Evolutionary conservation across 2,329 filamentous ascomycete species (phyloP), one percentile per base, ranked within the genome.

Genomic region (Colletotrichum paranaense): DNA sequence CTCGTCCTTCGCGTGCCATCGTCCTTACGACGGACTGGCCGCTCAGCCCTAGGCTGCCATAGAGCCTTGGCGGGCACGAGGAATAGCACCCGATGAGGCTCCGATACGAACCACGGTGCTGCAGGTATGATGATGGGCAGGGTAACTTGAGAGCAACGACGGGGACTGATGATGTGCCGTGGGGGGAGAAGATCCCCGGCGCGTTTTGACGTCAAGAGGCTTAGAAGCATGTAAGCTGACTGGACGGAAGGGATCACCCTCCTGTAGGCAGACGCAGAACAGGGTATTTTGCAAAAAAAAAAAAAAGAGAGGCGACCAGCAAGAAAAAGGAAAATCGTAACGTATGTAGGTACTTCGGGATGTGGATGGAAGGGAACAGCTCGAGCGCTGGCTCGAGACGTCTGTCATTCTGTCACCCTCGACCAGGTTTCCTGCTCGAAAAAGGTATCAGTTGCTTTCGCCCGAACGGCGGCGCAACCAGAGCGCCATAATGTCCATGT

Each of bases 131-230:
- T 28, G 55, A 28, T n/a, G 57, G 46, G 46, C 66, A 52, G 35
- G 55, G 69, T 30, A 42, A 64, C 32, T 38, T 38, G 32, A 22
- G 5, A 46, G 42, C 16, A n/a, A 49, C 16, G 42, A 49, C 16
- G 19, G 42, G 16, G 19, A 49, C n/a, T 38, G 16, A 60, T 8
- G 53, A 56, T 46, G 38, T 24, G 28, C 67, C 60, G 60, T 57
- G 67, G 59, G 42, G 32, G 42, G 42, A 49, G 42, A 49, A 19
- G 58, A 49, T 68, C 28, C 24, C 35, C 49, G 19, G 55, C 42
- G 58, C 46, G 56, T 62, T 73, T 73, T 71, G 71, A 71, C 71
- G 67, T 71, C 71, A 73, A 70, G 49, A 57, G 35, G 67, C 67
- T 66, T 70, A 42, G 60, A 62, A 35, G 30, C n/a, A 32, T 70